Percentiles rank a stretch among this genome's conserved stretches.
Conservation (phyloP, 768 basidiomycete genomes). For the Asterophora lycoperdoides region DNA sequence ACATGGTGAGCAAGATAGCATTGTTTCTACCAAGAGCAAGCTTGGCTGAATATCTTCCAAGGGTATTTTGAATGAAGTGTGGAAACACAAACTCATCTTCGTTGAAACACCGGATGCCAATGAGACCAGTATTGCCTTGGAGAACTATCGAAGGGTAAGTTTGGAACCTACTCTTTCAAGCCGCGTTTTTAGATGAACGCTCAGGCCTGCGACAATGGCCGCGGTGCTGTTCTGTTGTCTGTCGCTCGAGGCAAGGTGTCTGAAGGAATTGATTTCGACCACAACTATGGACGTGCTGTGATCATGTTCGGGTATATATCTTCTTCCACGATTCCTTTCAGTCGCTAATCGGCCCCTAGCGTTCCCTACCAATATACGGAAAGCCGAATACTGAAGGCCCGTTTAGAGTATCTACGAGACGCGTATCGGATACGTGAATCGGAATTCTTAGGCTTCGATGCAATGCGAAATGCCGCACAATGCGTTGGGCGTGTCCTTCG, state of each 20-base stretch:
- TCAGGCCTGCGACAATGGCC: constrained; percentile 97
- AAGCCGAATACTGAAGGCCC: constrained; percentile 93
- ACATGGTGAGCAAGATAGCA: constrained; percentile 70
- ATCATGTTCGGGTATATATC: constrained; percentile 92
- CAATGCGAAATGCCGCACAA: constrained; percentile 98
- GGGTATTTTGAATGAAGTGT: constrained; percentile 98
- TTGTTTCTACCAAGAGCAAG: background rate
- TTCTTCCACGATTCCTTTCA: constrained; percentile 4
- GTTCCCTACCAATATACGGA: constrained; percentile 99
- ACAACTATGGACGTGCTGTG: constrained; percentile 97
- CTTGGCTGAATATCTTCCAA: constrained; percentile 28
- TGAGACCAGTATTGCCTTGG: constrained; percentile 95
- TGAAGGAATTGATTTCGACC: constrained; percentile 99
- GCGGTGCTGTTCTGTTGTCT: constrained; percentile 93
- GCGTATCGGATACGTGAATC: constrained; percentile 97
- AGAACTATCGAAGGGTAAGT: constrained; percentile 89
- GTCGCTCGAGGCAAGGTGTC: constrained; percentile 99
- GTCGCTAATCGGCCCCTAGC: constrained; percentile 34
- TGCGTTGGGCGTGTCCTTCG: constrained; percentile 97
- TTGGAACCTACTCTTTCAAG: background rate
- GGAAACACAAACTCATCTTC: constrained; percentile 99
- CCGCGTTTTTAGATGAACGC: constrained; percentile 5
- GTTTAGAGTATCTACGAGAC: constrained; percentile 96
- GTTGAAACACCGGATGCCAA: constrained; percentile 99
- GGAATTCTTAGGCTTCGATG: constrained; percentile 98